Evolutionary conservation across 306 rosid species (phyloP).

Genomic region (Glycyrrhiza uralensis): DNA sequence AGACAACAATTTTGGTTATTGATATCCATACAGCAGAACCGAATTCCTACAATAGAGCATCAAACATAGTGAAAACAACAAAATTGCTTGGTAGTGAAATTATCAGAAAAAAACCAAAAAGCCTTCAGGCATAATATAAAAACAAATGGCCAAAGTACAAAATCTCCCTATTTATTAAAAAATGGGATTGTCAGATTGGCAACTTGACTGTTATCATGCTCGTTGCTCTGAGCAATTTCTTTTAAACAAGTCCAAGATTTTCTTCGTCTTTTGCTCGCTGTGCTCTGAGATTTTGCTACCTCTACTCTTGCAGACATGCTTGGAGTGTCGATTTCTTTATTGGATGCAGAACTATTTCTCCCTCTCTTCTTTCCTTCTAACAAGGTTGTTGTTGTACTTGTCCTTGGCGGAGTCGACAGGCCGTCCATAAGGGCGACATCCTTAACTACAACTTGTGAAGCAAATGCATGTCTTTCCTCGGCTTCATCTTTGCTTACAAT

Average conservation of each 20-base stretch:
- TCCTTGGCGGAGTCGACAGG: constrained; percentile 32
- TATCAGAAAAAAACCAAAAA: background rate
- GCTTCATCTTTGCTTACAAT: constrained; percentile 9
- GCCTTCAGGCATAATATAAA: background rate
- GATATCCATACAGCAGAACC: too few relatives aligned
- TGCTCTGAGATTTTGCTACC: constrained; percentile 33
- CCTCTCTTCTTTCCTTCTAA: constrained; percentile 45
- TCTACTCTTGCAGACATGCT: constrained; percentile 18
- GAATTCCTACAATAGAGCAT: background rate
- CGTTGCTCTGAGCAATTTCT: constrained; percentile 50
- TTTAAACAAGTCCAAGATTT: constrained; percentile 81
- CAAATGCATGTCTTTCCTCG: constrained; percentile 14
- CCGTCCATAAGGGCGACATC: constrained; percentile 1
- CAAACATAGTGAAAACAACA: background rate
- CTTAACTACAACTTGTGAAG: background rate
- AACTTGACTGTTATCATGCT: constrained; percentile 15
- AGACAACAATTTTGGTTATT: too few relatives aligned
- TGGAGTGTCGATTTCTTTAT: constrained; percentile 35
- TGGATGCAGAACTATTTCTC: constrained; percentile 34
- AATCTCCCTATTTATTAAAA: constrained; percentile 9
- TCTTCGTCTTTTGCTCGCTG: constrained; percentile 49
- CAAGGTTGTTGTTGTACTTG: constrained; percentile 3
- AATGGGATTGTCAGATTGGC: constrained; percentile 47
- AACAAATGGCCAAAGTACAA: background rate
- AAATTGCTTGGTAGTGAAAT: background rate